phyloP scores from a whole-genome alignment of 1,139 yeast species.

The Spathaspora sp. region DNA sequence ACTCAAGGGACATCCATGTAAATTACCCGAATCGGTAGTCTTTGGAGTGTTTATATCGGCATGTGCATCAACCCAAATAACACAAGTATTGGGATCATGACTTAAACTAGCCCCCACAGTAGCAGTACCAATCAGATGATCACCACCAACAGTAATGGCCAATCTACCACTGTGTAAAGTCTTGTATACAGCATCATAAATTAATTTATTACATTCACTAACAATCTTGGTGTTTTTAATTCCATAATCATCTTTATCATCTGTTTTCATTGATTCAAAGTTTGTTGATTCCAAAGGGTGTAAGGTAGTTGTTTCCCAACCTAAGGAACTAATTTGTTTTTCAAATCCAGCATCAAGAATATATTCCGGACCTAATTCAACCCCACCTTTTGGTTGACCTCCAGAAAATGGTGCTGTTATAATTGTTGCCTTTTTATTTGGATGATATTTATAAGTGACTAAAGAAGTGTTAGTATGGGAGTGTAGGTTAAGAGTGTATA shows the following conservation, averaged over 20 bases:
- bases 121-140: conserved; percentile 94
- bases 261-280: conserved; percentile 39
- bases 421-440: conserved; percentile 56
- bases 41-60: conserved; percentile 95
- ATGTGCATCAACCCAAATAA: conserved; percentile 97
- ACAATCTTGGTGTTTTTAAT: conserved; percentile 81
- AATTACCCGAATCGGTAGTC: conserved; percentile 83
- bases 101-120: conserved; percentile 83
- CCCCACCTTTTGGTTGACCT: conserved; percentile 95
- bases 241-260: conserved; percentile 48
- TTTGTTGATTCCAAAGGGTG: conserved; percentile 57
- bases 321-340: conserved; percentile 59
- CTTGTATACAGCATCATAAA: conserved; percentile 59
- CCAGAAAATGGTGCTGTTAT: conserved; percentile 91
- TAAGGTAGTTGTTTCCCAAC: conserved; percentile 64
- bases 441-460: conserved; percentile 50
- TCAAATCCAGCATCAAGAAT: conserved; percentile 71
- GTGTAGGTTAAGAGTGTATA: no score
- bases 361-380: conserved; percentile 88
- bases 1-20: conserved; percentile 96
- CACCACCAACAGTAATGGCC: conserved; percentile 92
- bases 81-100: conserved; percentile 82
- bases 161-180: conserved; percentile 54
- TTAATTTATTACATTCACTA: conserved; percentile 63
- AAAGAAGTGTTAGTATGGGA: background rate